Evolutionary conservation across 2,329 filamentous ascomycete species (phyloP), one percentile per base, ranked within the genome.

Genomic region (Hypoxylon sp.): DNA sequence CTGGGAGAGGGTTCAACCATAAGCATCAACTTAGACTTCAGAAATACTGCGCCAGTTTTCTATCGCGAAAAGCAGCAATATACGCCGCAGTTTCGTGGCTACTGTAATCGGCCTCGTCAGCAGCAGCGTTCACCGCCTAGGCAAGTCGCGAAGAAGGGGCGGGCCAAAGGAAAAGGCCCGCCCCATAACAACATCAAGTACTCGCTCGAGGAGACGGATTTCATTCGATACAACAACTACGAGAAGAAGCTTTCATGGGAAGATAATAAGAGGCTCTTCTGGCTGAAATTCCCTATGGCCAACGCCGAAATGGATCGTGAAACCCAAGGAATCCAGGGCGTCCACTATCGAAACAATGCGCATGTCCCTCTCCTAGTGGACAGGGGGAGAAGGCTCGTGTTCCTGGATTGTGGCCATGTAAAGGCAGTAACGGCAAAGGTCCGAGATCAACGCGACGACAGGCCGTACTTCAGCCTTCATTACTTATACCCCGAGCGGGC

Each of bases 401-500:
- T 77, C 57, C 59, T 72, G 29, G 32, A 62, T 0, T 75, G 78
- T 58, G 78, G 77, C 1, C 77, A 77, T 48, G 64, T 78, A 10
- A 37, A 67, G 13, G 42, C 54, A 2, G 29, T 54, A 3, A 39
- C 17, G 7, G 57, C 52, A 3, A 73, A 75, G 66, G 75, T 76
- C 2, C 70, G 78, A 31, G 29, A 74, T 0, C 78, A 79, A 56
- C n/a, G 35, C 6, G 71, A 76, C 13, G 67, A 74, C 44, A 77
- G 72, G 35, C 55, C 67, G 6, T 60, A 68, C 42, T 77, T 72
- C 62, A 70, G 72, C n/a, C 76, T 81, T 13, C 51, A 76, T 6
- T 74, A 76, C 59, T 78, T 84, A n/a, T 85, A 82, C 62, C 84
- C 84, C 1, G 83, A 85, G 62, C 79, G 82, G 24, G 83, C 83